phyloP scores from a whole-genome alignment of 1,284 basidiomycete genomes.

The Serendipita sp. region DNA sequence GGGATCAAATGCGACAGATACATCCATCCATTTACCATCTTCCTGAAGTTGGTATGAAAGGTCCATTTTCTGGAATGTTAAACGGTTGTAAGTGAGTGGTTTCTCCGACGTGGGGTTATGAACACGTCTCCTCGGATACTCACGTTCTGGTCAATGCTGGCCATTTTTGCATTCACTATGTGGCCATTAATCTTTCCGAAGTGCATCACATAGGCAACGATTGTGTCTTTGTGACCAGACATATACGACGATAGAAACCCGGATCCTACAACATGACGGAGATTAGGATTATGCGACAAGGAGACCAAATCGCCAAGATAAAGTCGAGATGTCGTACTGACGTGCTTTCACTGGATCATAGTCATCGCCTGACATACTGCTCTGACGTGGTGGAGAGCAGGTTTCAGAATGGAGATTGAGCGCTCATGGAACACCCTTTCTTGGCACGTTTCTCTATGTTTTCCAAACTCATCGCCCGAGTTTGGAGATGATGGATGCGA shows the following conservation, averaged over 20 bases:
- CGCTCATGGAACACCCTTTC: too few species aligned
- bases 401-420: too few species aligned
- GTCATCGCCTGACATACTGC: not conserved
- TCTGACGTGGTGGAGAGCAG: too few species aligned
- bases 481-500: too few species aligned
- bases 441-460: too few species aligned
- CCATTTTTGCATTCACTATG: conserved; percentile 45
- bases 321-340: not conserved
- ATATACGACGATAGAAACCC: conserved; percentile 69
- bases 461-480: too few species aligned
- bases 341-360: not conserved
- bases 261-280: conserved; percentile 41
- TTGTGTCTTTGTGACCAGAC: conserved; percentile 62
- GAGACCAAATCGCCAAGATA: not conserved
- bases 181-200: conserved; percentile 41
- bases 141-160: conserved; percentile 48
- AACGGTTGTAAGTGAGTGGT: too few species aligned
- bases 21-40: conserved; percentile 28
- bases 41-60: conserved; percentile 43
- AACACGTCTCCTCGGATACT: conserved; percentile 7
- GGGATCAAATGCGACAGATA: conserved; percentile 46
- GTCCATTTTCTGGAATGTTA: conserved; percentile 43
- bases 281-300: not conserved
- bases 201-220: conserved; percentile 59
- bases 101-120: not conserved